phyloP scores from a whole-genome alignment of 176 grass and related monocot genomes.

The Triticum turgidum region DNA sequence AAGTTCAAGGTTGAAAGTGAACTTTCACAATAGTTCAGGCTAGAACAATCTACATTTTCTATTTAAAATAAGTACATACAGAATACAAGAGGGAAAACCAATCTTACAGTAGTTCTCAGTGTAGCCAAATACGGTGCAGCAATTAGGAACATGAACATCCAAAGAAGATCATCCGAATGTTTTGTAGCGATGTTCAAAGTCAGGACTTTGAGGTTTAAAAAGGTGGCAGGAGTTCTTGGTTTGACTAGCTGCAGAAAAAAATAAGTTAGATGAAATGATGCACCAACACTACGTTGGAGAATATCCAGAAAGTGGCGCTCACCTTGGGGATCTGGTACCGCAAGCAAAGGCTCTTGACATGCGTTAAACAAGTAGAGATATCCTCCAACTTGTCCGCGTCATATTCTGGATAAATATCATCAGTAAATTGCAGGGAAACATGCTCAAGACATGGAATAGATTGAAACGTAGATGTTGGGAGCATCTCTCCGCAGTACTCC shows the following conservation, averaged over 20 bases:
- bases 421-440: not conserved
- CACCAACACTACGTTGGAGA: not conserved
- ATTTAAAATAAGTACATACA: too few species aligned
- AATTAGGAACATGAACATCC: too few species aligned
- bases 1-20: not conserved
- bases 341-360: not conserved
- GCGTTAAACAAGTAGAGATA: not conserved
- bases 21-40: too few species aligned
- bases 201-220: not conserved
- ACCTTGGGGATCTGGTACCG: slow-evolving; percentile 3
- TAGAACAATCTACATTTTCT: too few species aligned
- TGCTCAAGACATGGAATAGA: not conserved
- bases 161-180: not conserved
- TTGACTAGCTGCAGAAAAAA: not conserved
- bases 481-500: not conserved
- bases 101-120: too few species aligned
- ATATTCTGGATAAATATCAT: not conserved
- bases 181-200: slow-evolving; percentile 1
- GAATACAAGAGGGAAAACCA: too few species aligned
- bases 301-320: not conserved
- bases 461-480: not conserved
- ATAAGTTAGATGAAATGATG: not conserved
- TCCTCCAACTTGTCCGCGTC: not conserved
- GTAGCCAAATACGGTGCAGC: too few species aligned
- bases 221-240: not conserved